phyloP scores from a whole-genome alignment of 1,284 basidiomycete species.

The Microbotryum scabiosae region DNA sequence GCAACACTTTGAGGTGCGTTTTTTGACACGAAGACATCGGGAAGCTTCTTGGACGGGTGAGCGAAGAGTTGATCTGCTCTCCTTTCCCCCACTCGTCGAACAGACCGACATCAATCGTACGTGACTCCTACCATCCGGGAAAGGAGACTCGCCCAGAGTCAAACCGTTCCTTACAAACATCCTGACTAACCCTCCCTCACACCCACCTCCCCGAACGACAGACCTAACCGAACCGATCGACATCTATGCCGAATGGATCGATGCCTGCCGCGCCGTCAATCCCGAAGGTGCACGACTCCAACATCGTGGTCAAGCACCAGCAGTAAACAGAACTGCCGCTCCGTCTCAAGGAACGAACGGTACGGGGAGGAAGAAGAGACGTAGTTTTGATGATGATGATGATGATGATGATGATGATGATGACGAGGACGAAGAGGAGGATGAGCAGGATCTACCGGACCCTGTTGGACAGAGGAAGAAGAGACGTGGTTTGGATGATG shows the following conservation, averaged over 20 bases:
- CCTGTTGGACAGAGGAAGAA: neutral
- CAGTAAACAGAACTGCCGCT: neutral
- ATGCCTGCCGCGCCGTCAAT: constrained; percentile 36
- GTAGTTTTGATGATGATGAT: neutral
- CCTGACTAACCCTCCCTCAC: no score
- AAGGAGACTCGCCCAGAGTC: no score
- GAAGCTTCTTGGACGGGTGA: no score
- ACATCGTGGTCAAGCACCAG: neutral
- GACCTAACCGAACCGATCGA: constrained; percentile 42
- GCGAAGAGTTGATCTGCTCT: neutral
- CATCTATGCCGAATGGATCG: constrained; percentile 43
- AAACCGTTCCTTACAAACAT: no score
- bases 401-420: constrained; percentile 4
- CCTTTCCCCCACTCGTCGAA: constrained; percentile 19
- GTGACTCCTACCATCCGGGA: neutral
- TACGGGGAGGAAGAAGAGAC: neutral
- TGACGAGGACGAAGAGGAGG: constrained; percentile 1
- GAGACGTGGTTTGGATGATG: neutral
- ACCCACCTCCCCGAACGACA: constrained; percentile 22
- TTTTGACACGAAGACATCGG: rapidly evolving
- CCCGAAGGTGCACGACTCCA: constrained; percentile 3
- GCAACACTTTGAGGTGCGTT: constrained; percentile 31
- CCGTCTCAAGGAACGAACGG: neutral
- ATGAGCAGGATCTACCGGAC: constrained; percentile 2
- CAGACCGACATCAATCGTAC: constrained; percentile 36